Evolutionary conservation across 192 early-diverging fungal genomes (phyloP).

Genomic region (Powellomyces hirtus): DNA sequence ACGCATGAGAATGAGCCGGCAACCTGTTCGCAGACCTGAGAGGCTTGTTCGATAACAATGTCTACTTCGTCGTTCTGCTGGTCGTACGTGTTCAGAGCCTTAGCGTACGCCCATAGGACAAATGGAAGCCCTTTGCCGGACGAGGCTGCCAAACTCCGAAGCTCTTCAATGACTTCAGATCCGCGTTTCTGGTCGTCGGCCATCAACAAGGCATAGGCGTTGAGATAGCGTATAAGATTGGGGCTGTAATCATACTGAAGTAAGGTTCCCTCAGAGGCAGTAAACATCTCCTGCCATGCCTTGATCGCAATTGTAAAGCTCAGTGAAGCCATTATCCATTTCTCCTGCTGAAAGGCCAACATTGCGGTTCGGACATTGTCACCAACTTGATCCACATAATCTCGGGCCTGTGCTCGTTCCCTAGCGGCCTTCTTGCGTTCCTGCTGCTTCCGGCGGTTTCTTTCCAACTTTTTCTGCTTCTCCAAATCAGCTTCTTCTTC

Average conservation of each 20-base stretch:
- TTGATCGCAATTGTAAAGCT: background rate
- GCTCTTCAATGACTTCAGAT: background rate
- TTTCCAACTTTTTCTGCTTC: too few species aligned
- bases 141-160: background rate
- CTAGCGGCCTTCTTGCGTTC: too few species aligned
- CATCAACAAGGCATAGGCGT: background rate
- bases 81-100: slow-evolving; percentile 1
- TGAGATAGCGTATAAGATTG: background rate
- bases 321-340: background rate
- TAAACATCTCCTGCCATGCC: background rate
- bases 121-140: background rate
- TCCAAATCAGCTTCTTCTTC: too few species aligned
- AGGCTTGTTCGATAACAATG: background rate
- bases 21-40: background rate
- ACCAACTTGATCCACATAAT: too few species aligned
- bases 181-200: background rate
- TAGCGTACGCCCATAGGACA: background rate
- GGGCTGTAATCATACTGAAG: background rate
- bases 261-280: background rate
- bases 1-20: background rate
- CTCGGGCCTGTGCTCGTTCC: too few species aligned
- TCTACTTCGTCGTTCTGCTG: background rate
- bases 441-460: too few species aligned
- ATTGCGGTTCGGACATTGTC: background rate
- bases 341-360: background rate